phyloP scores from a whole-genome alignment of 2,329 filamentous ascomycete species.

The Fusarium sp. region DNA sequence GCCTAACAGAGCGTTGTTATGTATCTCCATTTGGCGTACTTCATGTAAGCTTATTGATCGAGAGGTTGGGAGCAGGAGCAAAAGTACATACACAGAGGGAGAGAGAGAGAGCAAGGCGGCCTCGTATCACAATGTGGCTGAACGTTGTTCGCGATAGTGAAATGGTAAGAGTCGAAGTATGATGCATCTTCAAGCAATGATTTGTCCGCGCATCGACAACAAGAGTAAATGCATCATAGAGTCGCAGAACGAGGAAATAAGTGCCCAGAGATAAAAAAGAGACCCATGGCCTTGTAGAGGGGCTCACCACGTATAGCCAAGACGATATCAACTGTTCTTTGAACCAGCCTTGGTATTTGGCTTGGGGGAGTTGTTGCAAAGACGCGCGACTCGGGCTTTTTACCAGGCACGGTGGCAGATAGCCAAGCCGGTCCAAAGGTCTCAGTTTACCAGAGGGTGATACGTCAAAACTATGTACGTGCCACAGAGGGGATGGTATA shows the following conservation, averaged over 20 bases:
- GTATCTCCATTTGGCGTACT: conserved; percentile 5
- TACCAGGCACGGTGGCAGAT: conserved; percentile 3
- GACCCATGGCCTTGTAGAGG: background rate
- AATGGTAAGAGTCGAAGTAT: no score
- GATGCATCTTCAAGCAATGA: background rate
- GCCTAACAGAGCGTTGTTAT: background rate
- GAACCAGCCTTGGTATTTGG: background rate
- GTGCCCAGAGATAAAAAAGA: conserved; percentile 3
- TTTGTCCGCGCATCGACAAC: background rate
- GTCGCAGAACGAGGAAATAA: conserved; percentile 8
- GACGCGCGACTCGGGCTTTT: conserved; percentile 12
- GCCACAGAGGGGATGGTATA: no score
- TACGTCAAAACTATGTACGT: no score
- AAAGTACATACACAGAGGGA: background rate
- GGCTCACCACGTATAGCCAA: conserved; percentile 1
- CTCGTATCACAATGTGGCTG: conserved; percentile 1
- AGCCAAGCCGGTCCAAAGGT: conserved; percentile 11
- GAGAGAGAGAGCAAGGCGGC: background rate
- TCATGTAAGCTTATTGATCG: background rate
- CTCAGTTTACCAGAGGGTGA: no score
- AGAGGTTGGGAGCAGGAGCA: background rate
- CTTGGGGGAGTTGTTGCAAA: background rate
- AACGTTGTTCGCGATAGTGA: background rate
- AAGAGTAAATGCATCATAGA: conserved; percentile 17
- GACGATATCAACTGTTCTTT: conserved; percentile 2